Conservation (phyloP, 306 rosid species). For the Oxytropis ochrocephala region DNA sequence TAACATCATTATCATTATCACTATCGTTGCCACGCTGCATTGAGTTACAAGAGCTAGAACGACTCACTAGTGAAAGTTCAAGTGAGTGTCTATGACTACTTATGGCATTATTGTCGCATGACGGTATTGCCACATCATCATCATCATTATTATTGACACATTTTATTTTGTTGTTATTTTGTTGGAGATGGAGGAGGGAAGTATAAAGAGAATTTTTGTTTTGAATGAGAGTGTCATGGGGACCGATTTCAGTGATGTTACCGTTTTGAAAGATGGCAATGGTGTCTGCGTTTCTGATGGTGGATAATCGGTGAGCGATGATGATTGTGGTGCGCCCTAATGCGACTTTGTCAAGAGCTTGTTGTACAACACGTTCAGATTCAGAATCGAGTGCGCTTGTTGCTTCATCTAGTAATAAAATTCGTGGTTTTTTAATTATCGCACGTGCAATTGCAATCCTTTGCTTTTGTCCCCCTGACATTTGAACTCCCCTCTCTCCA, state of each 20-base stretch:
- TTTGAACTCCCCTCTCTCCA: too few relatives aligned
- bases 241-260: conserved; percentile 54
- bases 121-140: too few relatives aligned
- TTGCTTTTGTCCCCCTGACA: too few relatives aligned
- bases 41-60: conserved; percentile 46
- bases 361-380: conserved; percentile 78
- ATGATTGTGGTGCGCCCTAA: conserved; percentile 78
- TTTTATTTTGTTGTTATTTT: conserved; percentile 37
- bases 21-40: too few relatives aligned
- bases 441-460: too few relatives aligned
- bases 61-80: conserved; percentile 31
- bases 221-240: conserved; percentile 50
- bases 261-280: conserved; percentile 72
- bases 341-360: conserved; percentile 71
- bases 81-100: conserved; percentile 48
- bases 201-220: conserved; percentile 40
- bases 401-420: too few relatives aligned
- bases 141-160: too few relatives aligned
- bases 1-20: too few relatives aligned
- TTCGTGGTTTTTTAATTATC: too few relatives aligned
- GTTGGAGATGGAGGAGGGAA: conserved; percentile 77
- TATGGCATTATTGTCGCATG: too few relatives aligned
- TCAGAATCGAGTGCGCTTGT: conserved; percentile 79
- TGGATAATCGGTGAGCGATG: conserved; percentile 86
- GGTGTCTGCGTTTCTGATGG: conserved; percentile 61